A percentile compares a stretch with the other conserved stretches of the same genome.
These are phyloP conservation scores for Quercus parvula DNA, from an alignment of 306 rosid species.

Conservation along the genomic window DNA sequence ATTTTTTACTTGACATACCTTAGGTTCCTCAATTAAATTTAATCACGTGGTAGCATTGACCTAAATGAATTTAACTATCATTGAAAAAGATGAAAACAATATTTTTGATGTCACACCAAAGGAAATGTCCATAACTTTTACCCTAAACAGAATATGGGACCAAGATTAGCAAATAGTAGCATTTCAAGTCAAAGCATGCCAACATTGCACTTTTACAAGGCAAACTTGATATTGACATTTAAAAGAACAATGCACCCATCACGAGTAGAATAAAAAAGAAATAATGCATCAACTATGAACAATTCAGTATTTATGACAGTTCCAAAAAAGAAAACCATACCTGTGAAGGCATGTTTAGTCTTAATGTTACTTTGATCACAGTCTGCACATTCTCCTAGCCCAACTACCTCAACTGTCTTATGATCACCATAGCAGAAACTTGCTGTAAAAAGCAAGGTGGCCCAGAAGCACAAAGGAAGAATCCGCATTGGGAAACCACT, in stretches of 20 bases:
- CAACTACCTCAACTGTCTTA: slow-evolving; percentile 66
- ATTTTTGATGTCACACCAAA: not conserved
- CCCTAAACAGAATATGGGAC: no score
- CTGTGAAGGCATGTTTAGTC: slow-evolving; percentile 62
- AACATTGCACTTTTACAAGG: not conserved
- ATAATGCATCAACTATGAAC: no score
- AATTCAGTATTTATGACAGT: not conserved
- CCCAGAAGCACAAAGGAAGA: slow-evolving; percentile 46
- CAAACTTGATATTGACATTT: not conserved
- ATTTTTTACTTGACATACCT: no score
- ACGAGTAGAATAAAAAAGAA: not conserved
- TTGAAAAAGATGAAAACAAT: not conserved
- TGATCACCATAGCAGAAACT: slow-evolving; percentile 52
- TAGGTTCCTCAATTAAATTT: no score
- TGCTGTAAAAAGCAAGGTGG: slow-evolving; percentile 36
- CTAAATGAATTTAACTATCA: no score
- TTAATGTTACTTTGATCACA: slow-evolving; percentile 58
- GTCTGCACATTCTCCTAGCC: slow-evolving; percentile 78
- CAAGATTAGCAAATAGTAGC: no score
- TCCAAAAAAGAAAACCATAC: slow-evolving; percentile 27
- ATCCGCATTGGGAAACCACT: slow-evolving; percentile 44
- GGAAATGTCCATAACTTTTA: no score
- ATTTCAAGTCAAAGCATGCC: not conserved
- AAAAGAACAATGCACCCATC: not conserved
- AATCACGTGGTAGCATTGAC: no score